These are phyloP conservation scores for Rhododendron mucronatum DNA, from an alignment of 148 eudicot species.

Conservation along the genomic window DNA sequence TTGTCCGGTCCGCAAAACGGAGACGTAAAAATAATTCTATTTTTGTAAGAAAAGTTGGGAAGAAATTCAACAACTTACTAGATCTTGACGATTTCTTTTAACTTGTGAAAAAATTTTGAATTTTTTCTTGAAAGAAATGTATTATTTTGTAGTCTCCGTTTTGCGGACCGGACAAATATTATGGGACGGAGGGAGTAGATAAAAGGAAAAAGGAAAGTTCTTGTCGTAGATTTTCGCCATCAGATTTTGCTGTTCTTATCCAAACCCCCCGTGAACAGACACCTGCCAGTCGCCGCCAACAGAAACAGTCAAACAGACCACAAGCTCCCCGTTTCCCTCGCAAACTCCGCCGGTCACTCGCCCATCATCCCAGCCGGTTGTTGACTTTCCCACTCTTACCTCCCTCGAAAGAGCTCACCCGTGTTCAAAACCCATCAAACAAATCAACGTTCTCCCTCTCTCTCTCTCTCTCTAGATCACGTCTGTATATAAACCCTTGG, in stretches of 20 bases:
- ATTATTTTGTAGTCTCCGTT: too few relatives aligned
- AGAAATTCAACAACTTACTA: too few relatives aligned
- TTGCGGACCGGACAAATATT: too few relatives aligned
- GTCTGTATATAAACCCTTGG: not conserved
- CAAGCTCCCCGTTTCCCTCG: not conserved
- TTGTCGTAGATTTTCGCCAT: not conserved
- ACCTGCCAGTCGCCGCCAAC: slow-evolving; percentile 1
- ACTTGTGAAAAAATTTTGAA: too few relatives aligned
- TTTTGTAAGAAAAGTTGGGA: too few relatives aligned
- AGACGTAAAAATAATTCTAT: too few relatives aligned
- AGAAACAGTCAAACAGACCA: not conserved
- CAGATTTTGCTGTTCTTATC: not conserved
- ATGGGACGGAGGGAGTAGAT: too few relatives aligned
- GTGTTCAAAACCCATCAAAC: not conserved
- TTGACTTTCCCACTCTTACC: not conserved
- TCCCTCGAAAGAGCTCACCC: not conserved
- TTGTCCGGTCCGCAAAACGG: too few relatives aligned
- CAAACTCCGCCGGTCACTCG: not conserved
- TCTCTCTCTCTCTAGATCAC: not conserved
- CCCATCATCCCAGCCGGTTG: not conserved
- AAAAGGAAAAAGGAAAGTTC: not conserved
- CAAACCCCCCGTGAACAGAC: not conserved
- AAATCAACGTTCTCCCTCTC: not conserved
- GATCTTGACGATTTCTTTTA: too few relatives aligned
- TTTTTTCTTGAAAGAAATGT: too few relatives aligned